These are phyloP conservation scores for Theobroma grandiflorum DNA, from an alignment of 441 rosid genomes.

Conservation along the genomic window DNA sequence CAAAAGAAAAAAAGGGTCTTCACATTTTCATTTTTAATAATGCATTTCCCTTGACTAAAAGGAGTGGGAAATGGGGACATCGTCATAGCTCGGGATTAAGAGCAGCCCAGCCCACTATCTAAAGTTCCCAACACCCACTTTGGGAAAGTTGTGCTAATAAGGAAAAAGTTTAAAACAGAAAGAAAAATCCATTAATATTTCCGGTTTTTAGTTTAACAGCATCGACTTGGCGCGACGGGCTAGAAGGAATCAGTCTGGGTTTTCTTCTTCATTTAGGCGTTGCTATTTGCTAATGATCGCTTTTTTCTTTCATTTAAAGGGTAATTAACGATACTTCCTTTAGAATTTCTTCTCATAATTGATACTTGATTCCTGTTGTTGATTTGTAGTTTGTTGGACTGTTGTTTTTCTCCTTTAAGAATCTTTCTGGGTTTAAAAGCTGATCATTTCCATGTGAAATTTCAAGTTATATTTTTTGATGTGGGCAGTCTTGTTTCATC, in stretches of 20 bases:
- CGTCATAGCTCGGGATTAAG: not conserved
- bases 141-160: not conserved
- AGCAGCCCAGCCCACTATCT: not conserved
- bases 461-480: not conserved
- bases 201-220: not conserved
- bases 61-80: not conserved
- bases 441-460: not conserved
- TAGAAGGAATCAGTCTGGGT: not conserved
- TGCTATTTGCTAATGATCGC: not conserved
- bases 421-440: not conserved
- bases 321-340: not conserved
- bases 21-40: too few relatives aligned
- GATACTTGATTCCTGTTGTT: not conserved
- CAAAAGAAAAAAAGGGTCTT: too few relatives aligned
- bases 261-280: not conserved
- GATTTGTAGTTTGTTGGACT: not conserved
- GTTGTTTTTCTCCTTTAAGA: not conserved
- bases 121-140: not conserved
- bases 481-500: not conserved
- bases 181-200: too few relatives aligned
- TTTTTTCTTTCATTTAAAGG: not conserved
- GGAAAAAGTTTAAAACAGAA: not conserved
- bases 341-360: not conserved
- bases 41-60: too few relatives aligned
- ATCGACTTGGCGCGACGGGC: not conserved